Evolutionary conservation across 1,139 yeast species (phyloP), one percentile per base, ranked within the genome.

Genomic region (Geotrichum macrosporum): DNA sequence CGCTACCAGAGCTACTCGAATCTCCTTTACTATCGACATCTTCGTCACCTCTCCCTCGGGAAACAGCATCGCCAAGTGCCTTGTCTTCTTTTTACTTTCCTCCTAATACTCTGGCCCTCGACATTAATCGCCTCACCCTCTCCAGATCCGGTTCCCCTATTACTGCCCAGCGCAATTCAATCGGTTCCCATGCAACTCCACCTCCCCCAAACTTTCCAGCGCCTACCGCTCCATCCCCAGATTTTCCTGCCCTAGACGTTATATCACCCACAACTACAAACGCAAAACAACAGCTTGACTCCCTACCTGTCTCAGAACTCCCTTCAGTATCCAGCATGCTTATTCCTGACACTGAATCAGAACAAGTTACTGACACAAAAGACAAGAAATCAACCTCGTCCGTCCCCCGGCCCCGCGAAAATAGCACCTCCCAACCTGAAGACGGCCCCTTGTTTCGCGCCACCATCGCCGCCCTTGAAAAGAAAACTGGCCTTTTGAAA

Each of bases 401-500:
- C 4, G 50, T 57, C 19, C 56, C 63, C 3, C 50, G 66, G 2
- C 70, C 70, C 2, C 55, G 54, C 6, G 61, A 56, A 5, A 65
- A 58, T 27, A 60, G 60, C 30, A 52, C 56, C 5, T 57, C 69
- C 20, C 68, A 68, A 70, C 58, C 69, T 1, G 84, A 80, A 50
- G 94, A 84, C 59, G 94, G 94, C 0, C 94, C 94, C 0, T 74
- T 78, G 38, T 84, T 84, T 59, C 68, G 94, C 42, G 78, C 76
- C 29, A 67, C 78, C 0, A 63, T 84, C 16, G 66, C 69, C 10
- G 68, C 69, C 6, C 74, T 79, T 57, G 94, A 84, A 60, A 68
- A 70, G 19, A 68, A 70, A 41, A 68, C 83, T 0, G 76, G 78
- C 0, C 62, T 64, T 16, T 67, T 81, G 52, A 74, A 75, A 50